Evolutionary conservation across 805 yeast genomes (phyloP).

Genomic region (Candida ulmi): DNA sequence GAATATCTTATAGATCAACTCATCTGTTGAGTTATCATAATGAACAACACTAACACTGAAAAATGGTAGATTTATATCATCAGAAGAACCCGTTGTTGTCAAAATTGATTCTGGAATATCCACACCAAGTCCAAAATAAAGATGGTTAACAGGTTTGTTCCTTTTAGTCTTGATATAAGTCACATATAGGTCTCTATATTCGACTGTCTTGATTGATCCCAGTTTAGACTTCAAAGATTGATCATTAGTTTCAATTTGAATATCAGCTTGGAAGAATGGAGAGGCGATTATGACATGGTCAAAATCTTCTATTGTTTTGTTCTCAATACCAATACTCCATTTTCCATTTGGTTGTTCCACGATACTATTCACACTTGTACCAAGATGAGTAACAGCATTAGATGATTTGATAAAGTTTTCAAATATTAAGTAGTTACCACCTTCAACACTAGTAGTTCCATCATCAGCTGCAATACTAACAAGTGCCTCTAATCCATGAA

Average conservation of each 20-base stretch:
- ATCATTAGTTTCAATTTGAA: conserved; percentile 12
- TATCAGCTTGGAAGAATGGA: conserved; percentile 29
- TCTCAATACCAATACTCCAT: conserved; percentile 8
- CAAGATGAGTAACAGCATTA: conserved; percentile 25
- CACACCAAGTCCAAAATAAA: conserved; percentile 11
- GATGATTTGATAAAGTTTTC: conserved; percentile 32
- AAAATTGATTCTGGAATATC: conserved; percentile 24
- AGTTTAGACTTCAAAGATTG: conserved; percentile 1
- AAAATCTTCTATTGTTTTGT: conserved; percentile 17
- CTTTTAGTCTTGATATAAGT: conserved; percentile 27
- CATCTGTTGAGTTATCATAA: conserved; percentile 21
- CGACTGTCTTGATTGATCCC: conserved; percentile 18
- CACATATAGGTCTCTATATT: conserved; percentile 35
- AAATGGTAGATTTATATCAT: conserved; percentile 20
- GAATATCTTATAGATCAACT: conserved; percentile 39
- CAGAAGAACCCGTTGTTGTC: conserved; percentile 21
- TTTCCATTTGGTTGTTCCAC: conserved; percentile 1
- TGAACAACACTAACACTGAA: conserved; percentile 29
- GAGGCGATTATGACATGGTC: conserved; percentile 42
- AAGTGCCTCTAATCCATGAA: conserved; percentile 37
- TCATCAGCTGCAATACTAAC: conserved; percentile 35
- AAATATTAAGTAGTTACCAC: conserved; percentile 43
- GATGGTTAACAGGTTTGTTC: conserved; percentile 16
- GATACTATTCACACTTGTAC: conserved; percentile 25
- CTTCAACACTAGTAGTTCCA: conserved; percentile 27